Base-by-base conservation (phyloP, 2,329 filamentous ascomycete species). In the Colletotrichum noveboracense region DNA sequence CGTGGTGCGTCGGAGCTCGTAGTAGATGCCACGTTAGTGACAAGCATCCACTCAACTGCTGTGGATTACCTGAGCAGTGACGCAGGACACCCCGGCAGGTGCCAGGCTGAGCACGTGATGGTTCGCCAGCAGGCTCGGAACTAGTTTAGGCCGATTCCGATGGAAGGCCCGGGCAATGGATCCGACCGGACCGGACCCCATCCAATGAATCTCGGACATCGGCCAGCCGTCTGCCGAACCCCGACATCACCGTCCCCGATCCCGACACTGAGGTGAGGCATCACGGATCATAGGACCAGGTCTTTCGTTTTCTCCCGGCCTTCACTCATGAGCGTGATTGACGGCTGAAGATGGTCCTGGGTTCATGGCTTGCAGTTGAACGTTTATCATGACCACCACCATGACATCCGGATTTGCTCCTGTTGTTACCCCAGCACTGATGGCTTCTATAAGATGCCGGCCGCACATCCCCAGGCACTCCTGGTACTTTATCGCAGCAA, bases 401-500 rank as follows among this genome's bases (percentile, higher is more conserved):
- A 70, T 79, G 76, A 65, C 77, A 55, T 67, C 77, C 16, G 43
- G 61, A 18, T 58, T 77, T n/a, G 78, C 81, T 7, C 72, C 81
- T 30, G 76, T 87, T 62, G 75, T 87, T 55, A 88, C 88, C 8
- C 84, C 87, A 6, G 77, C 82, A 4, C 79, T 90, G 14, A 80
- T 90, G 12, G 80, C 83, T 7, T 84, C 83, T 6, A 82, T 90
- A 26, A 82, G 85, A 34, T 82, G 80, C 38, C 82, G 86, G 36
- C 85, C 86, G 5, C 77, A 84, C 38, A 80, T 90, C 5, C 88
- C 88, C 10, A 80, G 78, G 8, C 81, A 89, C 30, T 83, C 83
- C 6, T 90, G 89, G 87, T 89, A 90, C 77, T 85, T 88, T 66
- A 82, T 90, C 36, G 82, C 86, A 10, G 85, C 86, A 9, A 85